A percentile compares a stretch with the other conserved stretches of the same genome.
phyloP scores from a whole-genome alignment of 2,329 filamentous ascomycete species.

The Drechmeria coniospora region DNA sequence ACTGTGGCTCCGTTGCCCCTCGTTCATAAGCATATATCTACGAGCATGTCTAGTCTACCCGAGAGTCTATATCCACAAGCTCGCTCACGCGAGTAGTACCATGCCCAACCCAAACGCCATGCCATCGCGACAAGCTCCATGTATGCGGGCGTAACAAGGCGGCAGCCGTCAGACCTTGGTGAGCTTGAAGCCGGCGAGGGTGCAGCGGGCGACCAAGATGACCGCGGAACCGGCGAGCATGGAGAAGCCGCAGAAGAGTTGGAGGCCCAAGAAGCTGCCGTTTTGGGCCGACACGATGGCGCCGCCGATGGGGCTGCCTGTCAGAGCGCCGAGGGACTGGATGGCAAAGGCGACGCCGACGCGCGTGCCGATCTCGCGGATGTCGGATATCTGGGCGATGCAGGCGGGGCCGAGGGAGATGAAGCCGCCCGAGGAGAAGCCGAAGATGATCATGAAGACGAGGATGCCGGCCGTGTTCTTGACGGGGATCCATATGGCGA shows the following conservation, averaged over 20 bases:
- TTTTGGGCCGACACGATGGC: slow-evolving; percentile 36
- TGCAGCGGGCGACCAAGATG: slow-evolving; percentile 16
- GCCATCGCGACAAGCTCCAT: neutral
- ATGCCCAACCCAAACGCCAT: neutral
- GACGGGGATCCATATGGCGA: slow-evolving; percentile 33
- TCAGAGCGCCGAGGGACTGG: slow-evolving; percentile 47
- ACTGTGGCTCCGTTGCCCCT: too few relatives aligned
- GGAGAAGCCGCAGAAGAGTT: slow-evolving; percentile 48
- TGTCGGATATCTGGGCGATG: slow-evolving; percentile 55
- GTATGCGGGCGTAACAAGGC: neutral
- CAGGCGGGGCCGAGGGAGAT: slow-evolving; percentile 47
- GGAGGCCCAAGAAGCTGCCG: slow-evolving; percentile 41
- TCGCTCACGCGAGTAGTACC: too few relatives aligned
- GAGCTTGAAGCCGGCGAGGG: slow-evolving; percentile 19
- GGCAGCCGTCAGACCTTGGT: slow-evolving; percentile 18
- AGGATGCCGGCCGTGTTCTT: slow-evolving; percentile 41
- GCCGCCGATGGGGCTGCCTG: slow-evolving; percentile 52
- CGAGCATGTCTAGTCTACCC: too few relatives aligned
- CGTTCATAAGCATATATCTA: too few relatives aligned
- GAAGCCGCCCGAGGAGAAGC: slow-evolving; percentile 52
- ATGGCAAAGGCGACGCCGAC: slow-evolving; percentile 49
- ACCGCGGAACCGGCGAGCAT: slow-evolving; percentile 17
- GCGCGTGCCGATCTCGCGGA: slow-evolving; percentile 53
- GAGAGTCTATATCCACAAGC: too few relatives aligned
- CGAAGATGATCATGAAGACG: slow-evolving; percentile 51